A percentile compares a stretch with the other conserved stretches of the same genome.
Conservation (phyloP, 1,139 yeast genomes). For the Saccharomycopsis hybrid region DNA sequence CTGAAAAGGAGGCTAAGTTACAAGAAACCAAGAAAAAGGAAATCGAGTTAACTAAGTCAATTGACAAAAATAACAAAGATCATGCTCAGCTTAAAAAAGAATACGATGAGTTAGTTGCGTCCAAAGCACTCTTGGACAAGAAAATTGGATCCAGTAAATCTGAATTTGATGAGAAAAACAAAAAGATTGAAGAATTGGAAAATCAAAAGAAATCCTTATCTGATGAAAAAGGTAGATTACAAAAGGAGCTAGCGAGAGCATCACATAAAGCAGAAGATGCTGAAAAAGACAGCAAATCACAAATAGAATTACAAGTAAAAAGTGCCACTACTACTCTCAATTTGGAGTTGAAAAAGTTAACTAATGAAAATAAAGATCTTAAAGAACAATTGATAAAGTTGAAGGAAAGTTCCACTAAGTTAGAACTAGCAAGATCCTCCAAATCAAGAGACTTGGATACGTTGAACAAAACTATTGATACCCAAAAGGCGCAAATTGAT, state of each 20-base stretch:
- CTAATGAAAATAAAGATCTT: constrained; percentile 21
- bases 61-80: constrained; percentile 31
- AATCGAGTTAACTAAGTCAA: constrained; percentile 34
- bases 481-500: constrained; percentile 29
- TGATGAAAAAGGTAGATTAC: constrained; percentile 20
- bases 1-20: constrained; percentile 39
- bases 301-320: constrained; percentile 22
- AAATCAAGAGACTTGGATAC: constrained; percentile 17
- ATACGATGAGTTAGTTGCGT: constrained; percentile 31
- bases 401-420: constrained; percentile 18
- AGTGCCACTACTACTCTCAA: constrained; percentile 18
- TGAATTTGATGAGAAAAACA: constrained; percentile 23
- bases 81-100: constrained; percentile 33
- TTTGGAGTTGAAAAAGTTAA: constrained; percentile 16
- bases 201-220: constrained; percentile 17
- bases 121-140: constrained; percentile 31
- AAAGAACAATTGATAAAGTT: constrained; percentile 20
- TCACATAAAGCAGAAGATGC: constrained; percentile 22
- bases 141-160: constrained; percentile 24
- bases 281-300: constrained; percentile 20
- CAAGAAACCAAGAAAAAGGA: constrained; percentile 35
- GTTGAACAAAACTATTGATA: constrained; percentile 21
- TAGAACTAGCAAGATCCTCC: constrained; percentile 16
- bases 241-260: constrained; percentile 21
- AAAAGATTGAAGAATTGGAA: constrained; percentile 23